Evolutionary conservation across 2,329 filamentous ascomycete species (phyloP).

Genomic region (Lachnum nothofagi): DNA sequence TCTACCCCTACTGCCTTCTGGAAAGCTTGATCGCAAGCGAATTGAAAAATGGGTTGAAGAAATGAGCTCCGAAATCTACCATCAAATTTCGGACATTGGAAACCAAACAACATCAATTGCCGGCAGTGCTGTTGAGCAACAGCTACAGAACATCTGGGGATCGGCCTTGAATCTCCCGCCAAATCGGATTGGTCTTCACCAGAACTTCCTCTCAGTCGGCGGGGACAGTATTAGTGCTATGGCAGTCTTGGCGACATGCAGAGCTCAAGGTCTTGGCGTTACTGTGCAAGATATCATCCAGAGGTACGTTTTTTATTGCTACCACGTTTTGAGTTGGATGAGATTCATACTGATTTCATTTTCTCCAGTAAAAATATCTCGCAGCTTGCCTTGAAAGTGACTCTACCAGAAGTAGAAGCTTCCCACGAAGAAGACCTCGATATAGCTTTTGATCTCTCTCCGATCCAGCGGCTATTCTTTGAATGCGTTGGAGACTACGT

Average conservation of each 20-base stretch:
- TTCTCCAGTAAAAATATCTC: constrained; percentile 3
- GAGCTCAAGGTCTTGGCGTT: constrained; percentile 28
- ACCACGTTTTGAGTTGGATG: neutral
- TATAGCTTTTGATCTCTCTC: constrained; percentile 17
- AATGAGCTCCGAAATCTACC: constrained; percentile 2
- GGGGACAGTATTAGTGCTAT: constrained; percentile 36
- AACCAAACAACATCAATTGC: neutral
- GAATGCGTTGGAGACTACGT: constrained; percentile 1
- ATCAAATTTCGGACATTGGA: neutral
- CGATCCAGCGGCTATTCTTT: constrained; percentile 26
- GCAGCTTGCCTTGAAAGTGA: constrained; percentile 7
- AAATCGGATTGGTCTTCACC: constrained; percentile 27
- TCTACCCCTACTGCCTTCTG: constrained; percentile 8
- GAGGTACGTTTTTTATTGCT: neutral
- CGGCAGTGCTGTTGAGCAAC: constrained; percentile 10
- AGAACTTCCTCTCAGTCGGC: constrained; percentile 35
- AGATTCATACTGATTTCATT: neutral
- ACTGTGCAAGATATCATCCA: constrained; percentile 30
- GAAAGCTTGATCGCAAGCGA: constrained; percentile 8
- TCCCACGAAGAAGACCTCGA: constrained; percentile 1
- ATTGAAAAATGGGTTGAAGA: constrained; percentile 4
- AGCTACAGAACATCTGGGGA: constrained; percentile 37
- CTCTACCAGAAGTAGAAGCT: neutral
- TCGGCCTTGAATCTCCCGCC: constrained; percentile 37
- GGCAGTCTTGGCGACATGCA: constrained; percentile 40